Conservation (phyloP, 2,329 filamentous ascomycete species). For the Neurospora sp. region DNA sequence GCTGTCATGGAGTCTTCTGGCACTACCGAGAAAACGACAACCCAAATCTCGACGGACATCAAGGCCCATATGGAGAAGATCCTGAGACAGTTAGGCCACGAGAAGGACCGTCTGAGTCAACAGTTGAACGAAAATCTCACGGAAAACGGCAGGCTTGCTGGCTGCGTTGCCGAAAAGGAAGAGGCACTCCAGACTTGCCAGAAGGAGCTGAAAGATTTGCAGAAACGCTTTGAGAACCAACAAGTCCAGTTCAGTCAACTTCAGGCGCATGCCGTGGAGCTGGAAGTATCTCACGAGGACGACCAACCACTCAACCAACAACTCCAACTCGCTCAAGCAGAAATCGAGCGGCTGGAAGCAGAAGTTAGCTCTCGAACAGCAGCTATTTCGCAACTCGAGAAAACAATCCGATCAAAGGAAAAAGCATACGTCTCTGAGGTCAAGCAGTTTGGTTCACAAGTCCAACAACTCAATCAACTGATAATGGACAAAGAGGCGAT, state of each 20-base stretch:
- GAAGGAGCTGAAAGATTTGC: slow-evolving; percentile 7
- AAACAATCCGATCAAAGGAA: slow-evolving; percentile 11
- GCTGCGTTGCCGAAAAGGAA: slow-evolving; percentile 10
- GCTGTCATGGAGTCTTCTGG: slow-evolving; percentile 5
- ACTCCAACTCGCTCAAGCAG: slow-evolving; percentile 2
- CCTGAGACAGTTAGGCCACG: slow-evolving; percentile 9
- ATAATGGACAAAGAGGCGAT: slow-evolving; percentile 14
- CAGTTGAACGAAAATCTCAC: slow-evolving; percentile 12
- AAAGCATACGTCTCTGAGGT: slow-evolving; percentile 8
- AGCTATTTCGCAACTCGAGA: slow-evolving; percentile 12
- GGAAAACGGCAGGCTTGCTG: slow-evolving; percentile 12
- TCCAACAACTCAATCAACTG: slow-evolving; percentile 11
- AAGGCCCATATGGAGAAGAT: slow-evolving; percentile 5
- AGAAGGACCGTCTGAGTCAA: slow-evolving; percentile 12
- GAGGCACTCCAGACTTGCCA: slow-evolving; percentile 7
- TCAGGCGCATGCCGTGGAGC: slow-evolving; percentile 8
- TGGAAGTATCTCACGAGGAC: slow-evolving; percentile 10
- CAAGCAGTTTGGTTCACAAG: slow-evolving; percentile 9
- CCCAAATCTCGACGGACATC: slow-evolving; percentile 8
- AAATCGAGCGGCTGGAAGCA: slow-evolving; percentile 9
- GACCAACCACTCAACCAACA: slow-evolving; percentile 4
- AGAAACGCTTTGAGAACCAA: slow-evolving; percentile 6
- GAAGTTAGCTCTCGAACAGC: slow-evolving; percentile 11
- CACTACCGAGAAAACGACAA: neutral
- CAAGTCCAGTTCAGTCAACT: slow-evolving; percentile 13